Base-by-base conservation (phyloP, 192 early-diverging fungal genomes). In the Coemansia sp. region DNA sequence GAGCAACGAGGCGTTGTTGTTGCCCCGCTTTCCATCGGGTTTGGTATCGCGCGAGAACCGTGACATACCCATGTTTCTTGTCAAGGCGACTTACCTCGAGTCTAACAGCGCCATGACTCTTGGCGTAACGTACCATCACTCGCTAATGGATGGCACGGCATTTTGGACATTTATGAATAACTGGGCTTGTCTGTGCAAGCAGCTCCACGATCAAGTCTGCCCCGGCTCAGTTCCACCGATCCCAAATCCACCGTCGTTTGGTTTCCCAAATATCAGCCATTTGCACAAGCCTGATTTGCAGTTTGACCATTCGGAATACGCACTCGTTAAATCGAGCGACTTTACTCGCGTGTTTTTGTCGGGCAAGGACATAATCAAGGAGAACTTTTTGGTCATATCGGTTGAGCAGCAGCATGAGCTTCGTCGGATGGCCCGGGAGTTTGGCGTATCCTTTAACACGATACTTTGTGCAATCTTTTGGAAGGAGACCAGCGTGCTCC, bases 111-210 rank as follows among this genome's bases (percentile, higher is more conserved):
- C 66, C 0, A 64, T 74, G 19, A 72, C 70, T 0, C 39, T 82
- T 5, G 80, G 80, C 11, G 66, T 82, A 24, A 70, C 24, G 40
- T 82, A 82, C 66, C 80, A 82, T 60, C 80, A 82, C 50, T 71
- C 75, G 33, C 66, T 82, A 51, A 74, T 82, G 71, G 80, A 82
- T 51, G 80, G 80, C 6, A 66, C 75, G 8, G 62, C 80, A 10
- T 77, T 82, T 37, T 82, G 80, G 80, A 60, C 41, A 17, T 82
- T 82, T 39, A 72, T 82, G 72, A 64, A 65, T 59, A 82, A 82
- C 66, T 82, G 80, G 80, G 71, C 80, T 0, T 50, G 60, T 19
- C 21, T 82, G 19, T 66, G 72, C 75, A 61, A 63, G 17, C 66
- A 66, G 4, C 63, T 74, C 24, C n/a, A 36, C 3, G 63, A 11